Base-by-base conservation (phyloP, 176 grass and related monocot genomes). In the bread wheat (Triticum aestivum) region DNA sequence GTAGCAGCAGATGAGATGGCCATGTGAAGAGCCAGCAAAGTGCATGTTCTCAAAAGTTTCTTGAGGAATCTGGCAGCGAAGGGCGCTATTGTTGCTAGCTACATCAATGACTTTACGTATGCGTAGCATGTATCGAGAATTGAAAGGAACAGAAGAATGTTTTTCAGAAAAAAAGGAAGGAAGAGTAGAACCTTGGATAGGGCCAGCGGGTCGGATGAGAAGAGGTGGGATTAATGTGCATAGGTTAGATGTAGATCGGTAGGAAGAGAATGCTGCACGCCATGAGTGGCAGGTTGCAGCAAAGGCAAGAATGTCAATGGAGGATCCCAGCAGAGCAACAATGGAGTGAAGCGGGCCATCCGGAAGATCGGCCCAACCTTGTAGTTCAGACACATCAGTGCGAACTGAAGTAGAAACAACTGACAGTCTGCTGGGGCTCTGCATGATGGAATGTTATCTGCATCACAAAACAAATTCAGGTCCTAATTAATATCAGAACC, bases 241-340 rank as follows among this genome's bases (percentile, higher is more conserved):
- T 29, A 58, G 12, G 5, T 44, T 49, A 27, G 70, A 74, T 52
- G 62, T n/a, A 35, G 61, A 41, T 26, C 47, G 69, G 49, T 41
- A 69, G 39, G 77, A 64, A 5, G 29, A 41, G 80, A 65, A 78
- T 68, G 81, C 20, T 20, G 54, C 12, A 54, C 49, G 73, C 90
- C 90, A 92, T 47, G 90, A 75, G 21, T 59, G 59, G 61, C 90
- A 92, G 34, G 82, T 88, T 47, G 72, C 45, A 2, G 79, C 9
- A 9, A 86, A 85, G 27, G 80, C 69, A 32, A 89, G 47, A 38
- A 89, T 10, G 47, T 92, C 83, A 11, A 51, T 49, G 44, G 86
- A 82, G 47, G 59, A 62, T 62, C 59, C n/a, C 59, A 62, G 11
- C 21, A 62, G 59, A 62, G n/a, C 59, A 10, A 62, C 59, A 62